Base-by-base conservation (phyloP, 139 green algal genomes). In the Nannochloris sp. region DNA sequence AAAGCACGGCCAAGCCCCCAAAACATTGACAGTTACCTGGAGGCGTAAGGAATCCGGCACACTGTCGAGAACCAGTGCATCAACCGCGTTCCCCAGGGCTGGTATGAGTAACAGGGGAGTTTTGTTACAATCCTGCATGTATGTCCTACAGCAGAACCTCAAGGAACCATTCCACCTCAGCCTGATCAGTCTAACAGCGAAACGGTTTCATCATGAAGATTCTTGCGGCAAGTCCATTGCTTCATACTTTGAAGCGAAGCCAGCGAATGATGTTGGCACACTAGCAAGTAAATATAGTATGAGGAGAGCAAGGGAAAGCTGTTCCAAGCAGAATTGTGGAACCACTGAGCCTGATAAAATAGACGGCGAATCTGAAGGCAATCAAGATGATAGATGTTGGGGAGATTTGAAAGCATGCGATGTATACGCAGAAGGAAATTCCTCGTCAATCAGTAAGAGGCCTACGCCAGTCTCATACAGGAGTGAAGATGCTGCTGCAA, bases 11-110 rank as follows among this genome's bases (percentile, higher is more conserved):
- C 63, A 82, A 1, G 58, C 59, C 2, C 69, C 85, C 0, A 54
- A 36, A 7, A 86, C 65, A 3, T 58, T 91, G 15, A 78, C 72
- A 3, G 36, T 92, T 48, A 92, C 90, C 49, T 92, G 83, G 82
- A 71, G 85, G 1, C 73, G 63, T 19, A 40, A 53, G 2, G 76
- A 70, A 8, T 57, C 56, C 12, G 82, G 85, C 60, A 4, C 6
- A 9, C 87, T 74, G 67, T 40, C 57, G 24, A 75, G 85, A 18
- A 67, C 48, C 53, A 76, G 64, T 23, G 70, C 81, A 7, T 88
- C 78, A 43, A 70, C 54, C 15, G 51, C 70, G 24, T 79, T 88
- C 69, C 83, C 18, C 25, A 29, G 15, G 7, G 18, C 50, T 40
- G 15, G 8, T 16, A 44, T 18, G 18, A 14, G 6, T 12, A 73